A percentile compares a stretch with the other conserved stretches of the same genome.
phyloP scores from a whole-genome alignment of 2,329 filamentous ascomycete species.

The Penicillium fuscoglaucum region DNA sequence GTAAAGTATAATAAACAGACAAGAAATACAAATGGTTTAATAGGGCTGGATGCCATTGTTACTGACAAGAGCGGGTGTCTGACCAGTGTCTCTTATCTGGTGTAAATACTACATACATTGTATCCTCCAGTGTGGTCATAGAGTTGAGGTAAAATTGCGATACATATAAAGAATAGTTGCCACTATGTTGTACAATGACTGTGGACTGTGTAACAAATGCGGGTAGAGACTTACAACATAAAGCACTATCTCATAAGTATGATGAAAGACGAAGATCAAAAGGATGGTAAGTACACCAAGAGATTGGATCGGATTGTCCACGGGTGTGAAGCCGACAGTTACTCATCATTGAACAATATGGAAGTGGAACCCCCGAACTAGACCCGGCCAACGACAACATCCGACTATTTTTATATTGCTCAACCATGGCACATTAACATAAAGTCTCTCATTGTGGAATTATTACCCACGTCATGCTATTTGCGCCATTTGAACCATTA shows the following conservation, averaged over 20 bases:
- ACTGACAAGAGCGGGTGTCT: not conserved
- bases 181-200: not conserved
- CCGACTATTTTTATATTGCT: conserved; percentile 2
- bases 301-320: conserved; percentile 8
- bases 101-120: not conserved
- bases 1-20: not conserved
- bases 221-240: not conserved
- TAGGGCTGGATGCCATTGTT: not conserved
- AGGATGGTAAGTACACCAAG: not conserved
- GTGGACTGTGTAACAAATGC: not conserved
- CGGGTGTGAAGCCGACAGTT: not conserved
- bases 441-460: not conserved
- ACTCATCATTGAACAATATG: conserved; percentile 5
- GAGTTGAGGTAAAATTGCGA: not conserved
- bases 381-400: not conserved
- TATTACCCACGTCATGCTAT: not conserved
- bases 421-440: not conserved
- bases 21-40: not conserved
- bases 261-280: not conserved
- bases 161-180: not conserved
- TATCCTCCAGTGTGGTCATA: too few relatives aligned
- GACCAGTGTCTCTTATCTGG: not conserved
- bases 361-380: not conserved
- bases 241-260: not conserved
- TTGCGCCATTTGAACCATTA: not conserved